Percentiles rank a stretch among this genome's conserved stretches.
These are phyloP conservation scores for Talaromyces funiculosus DNA, from an alignment of 2,329 filamentous ascomycete species.

Conservation along the genomic window DNA sequence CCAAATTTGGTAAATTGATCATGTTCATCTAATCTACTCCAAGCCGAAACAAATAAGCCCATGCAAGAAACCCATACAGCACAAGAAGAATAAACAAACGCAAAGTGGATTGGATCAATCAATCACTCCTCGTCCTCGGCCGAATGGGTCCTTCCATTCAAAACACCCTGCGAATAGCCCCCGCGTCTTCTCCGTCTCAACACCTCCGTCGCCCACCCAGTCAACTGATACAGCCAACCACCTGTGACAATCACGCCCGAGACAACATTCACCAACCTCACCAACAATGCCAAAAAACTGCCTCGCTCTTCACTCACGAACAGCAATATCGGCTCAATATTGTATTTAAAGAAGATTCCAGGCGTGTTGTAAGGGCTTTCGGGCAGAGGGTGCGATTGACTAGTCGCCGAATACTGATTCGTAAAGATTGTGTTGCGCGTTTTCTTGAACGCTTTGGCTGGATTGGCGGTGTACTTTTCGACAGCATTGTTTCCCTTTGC, in stretches of 20 bases:
- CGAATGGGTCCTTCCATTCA: slow-evolving; percentile 37
- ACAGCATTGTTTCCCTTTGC: slow-evolving; percentile 50
- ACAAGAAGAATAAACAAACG: not conserved
- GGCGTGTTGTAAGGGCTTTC: slow-evolving; percentile 63
- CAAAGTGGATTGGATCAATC: not conserved
- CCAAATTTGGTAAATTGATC: not conserved
- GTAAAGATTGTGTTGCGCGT: slow-evolving; percentile 65
- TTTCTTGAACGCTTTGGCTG: slow-evolving; percentile 30
- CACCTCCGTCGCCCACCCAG: slow-evolving; percentile 62
- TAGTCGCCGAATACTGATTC: slow-evolving; percentile 96
- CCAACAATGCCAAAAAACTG: slow-evolving; percentile 65
- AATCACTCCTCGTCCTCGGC: slow-evolving; percentile 24
- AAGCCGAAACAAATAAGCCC: not conserved
- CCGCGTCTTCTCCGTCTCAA: slow-evolving; percentile 40
- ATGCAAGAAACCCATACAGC: slow-evolving; percentile 5
- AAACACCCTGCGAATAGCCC: slow-evolving; percentile 43
- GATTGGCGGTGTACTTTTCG: slow-evolving; percentile 37
- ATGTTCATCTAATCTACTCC: not conserved
- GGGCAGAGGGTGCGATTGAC: slow-evolving; percentile 62
- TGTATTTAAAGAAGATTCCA: slow-evolving; percentile 96
- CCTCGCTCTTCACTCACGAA: slow-evolving; percentile 77
- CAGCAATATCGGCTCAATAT: slow-evolving; percentile 91
- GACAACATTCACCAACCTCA: slow-evolving; percentile 85
- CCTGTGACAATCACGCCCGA: slow-evolving; percentile 87
- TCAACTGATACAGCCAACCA: slow-evolving; percentile 85